Percentiles rank a stretch among this genome's conserved stretches.
phyloP scores from a whole-genome alignment of 805 yeast genomes.

The Cyberlindnera samutprakarnensis region DNA sequence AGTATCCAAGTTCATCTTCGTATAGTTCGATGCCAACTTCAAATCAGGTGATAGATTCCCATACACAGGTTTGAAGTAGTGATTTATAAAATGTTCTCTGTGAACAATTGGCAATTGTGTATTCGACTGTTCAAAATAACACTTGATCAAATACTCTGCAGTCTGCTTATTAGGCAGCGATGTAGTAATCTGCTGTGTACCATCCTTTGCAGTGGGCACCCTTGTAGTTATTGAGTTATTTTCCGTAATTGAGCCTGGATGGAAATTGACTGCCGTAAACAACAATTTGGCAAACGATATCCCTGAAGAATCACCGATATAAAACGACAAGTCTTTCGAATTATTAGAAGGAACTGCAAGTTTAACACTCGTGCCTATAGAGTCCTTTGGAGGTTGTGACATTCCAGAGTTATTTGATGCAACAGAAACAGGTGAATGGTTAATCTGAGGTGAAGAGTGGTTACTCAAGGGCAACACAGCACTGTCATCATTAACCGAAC shows the following conservation, averaged over 20 bases:
- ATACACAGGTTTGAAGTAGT: constrained; percentile 71
- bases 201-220: constrained; percentile 16
- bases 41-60: constrained; percentile 52
- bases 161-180: constrained; percentile 60
- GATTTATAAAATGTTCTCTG: constrained; percentile 62
- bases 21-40: constrained; percentile 51
- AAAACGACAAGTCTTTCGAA: constrained; percentile 20
- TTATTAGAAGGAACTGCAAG: constrained; percentile 10
- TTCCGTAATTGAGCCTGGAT: constrained; percentile 26
- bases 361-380: constrained; percentile 19
- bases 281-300: constrained; percentile 71
- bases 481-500: too few species aligned
- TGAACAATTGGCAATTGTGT: constrained; percentile 81
- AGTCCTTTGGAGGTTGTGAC: constrained; percentile 5
- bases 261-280: constrained; percentile 68
- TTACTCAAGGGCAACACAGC: too few species aligned
- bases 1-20: constrained; percentile 35
- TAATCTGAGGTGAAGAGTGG: background rate
- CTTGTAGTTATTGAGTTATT: constrained; percentile 22
- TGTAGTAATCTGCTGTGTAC: constrained; percentile 24
- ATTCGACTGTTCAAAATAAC: constrained; percentile 73
- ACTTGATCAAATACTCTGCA: constrained; percentile 57
- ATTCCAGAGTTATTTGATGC: constrained; percentile 3
- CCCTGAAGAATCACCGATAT: constrained; percentile 47
- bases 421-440: constrained; percentile 3